Conservation (phyloP, 306 rosid genomes). For the Corylus heterophylla region DNA sequence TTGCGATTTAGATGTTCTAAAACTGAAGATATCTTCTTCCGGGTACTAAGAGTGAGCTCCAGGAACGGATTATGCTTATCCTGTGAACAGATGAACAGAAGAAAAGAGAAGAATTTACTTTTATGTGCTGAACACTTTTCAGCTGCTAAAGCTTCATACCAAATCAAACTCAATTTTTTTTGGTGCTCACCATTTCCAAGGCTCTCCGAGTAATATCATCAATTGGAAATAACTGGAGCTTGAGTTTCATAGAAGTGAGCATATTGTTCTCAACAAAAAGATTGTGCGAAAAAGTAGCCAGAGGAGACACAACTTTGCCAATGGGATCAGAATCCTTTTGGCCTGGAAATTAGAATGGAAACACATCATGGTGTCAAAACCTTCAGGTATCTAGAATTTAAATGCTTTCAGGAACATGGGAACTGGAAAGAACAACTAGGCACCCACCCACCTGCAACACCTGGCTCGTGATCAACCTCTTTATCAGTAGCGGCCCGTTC, state of each 20-base stretch:
- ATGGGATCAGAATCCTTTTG: slow-evolving; percentile 46
- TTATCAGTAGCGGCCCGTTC: slow-evolving; percentile 68
- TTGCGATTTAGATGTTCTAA: slow-evolving; percentile 91
- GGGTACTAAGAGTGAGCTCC: slow-evolving; percentile 89
- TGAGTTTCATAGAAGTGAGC: slow-evolving; percentile 59
- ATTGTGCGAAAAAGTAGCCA: slow-evolving; percentile 56
- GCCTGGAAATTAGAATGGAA: slow-evolving; percentile 51
- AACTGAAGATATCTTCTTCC: slow-evolving; percentile 93
- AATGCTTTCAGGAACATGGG: slow-evolving; percentile 12
- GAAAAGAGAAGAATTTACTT: not conserved
- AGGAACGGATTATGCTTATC: slow-evolving; percentile 91
- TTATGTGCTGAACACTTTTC: slow-evolving; percentile 20
- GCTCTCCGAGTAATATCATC: slow-evolving; percentile 88
- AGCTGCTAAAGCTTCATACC: slow-evolving; percentile 12
- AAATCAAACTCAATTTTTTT: not conserved
- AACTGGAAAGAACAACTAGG: slow-evolving; percentile 13
- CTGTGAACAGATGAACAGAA: slow-evolving; percentile 36
- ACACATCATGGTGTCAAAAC: slow-evolving; percentile 16
- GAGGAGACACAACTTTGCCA: slow-evolving; percentile 41
- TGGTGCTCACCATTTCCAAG: slow-evolving; percentile 80
- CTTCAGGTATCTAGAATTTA: slow-evolving; percentile 16
- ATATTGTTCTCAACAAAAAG: slow-evolving; percentile 50
- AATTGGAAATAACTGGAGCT: slow-evolving; percentile 91
- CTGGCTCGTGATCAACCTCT: slow-evolving; percentile 60
- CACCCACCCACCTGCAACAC: slow-evolving; percentile 50